Conservation (phyloP, 768 basidiomycete species). For the Calvatia gigantea region DNA sequence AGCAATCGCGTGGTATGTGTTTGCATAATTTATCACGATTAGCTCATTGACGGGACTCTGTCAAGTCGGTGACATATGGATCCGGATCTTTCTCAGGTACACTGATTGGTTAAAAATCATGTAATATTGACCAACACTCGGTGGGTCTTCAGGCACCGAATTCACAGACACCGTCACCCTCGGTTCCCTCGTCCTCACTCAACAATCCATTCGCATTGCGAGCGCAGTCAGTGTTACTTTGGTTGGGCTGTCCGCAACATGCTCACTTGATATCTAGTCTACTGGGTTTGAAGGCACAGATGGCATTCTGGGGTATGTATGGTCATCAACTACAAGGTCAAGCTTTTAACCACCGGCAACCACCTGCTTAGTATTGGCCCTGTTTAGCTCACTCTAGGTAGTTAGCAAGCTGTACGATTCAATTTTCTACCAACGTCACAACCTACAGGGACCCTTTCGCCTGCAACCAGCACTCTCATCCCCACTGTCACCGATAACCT, state of each 20-base stretch:
- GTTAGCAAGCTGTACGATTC: constrained; percentile 7
- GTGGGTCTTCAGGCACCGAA: constrained; percentile 31
- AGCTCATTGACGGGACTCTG: background rate
- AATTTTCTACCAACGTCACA: background rate
- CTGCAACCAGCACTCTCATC: constrained; percentile 26
- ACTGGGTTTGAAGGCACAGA: constrained; percentile 49
- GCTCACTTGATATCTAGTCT: constrained; percentile 20
- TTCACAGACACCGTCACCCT: constrained; percentile 55
- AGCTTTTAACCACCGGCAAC: background rate
- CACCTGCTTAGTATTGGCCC: constrained; percentile 52
- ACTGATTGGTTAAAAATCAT: background rate
- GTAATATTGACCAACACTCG: background rate
- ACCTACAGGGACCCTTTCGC: constrained; percentile 29
- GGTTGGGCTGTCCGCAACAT: background rate
- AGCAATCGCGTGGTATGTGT: constrained; percentile 42
- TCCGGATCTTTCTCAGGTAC: constrained; percentile 58
- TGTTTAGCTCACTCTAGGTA: constrained; percentile 45
- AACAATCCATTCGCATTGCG: constrained; percentile 68
- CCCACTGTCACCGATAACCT: constrained; percentile 61
- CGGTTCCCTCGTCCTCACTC: constrained; percentile 41
- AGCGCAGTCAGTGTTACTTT: constrained; percentile 18
- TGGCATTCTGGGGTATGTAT: constrained; percentile 59
- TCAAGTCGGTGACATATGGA: constrained; percentile 54
- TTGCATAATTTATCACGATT: background rate
- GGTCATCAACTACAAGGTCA: background rate